Percentiles rank a stretch among this genome's conserved stretches.
Conservation (phyloP, 139 green algal genomes). For the Parachlorella kessleri region DNA sequence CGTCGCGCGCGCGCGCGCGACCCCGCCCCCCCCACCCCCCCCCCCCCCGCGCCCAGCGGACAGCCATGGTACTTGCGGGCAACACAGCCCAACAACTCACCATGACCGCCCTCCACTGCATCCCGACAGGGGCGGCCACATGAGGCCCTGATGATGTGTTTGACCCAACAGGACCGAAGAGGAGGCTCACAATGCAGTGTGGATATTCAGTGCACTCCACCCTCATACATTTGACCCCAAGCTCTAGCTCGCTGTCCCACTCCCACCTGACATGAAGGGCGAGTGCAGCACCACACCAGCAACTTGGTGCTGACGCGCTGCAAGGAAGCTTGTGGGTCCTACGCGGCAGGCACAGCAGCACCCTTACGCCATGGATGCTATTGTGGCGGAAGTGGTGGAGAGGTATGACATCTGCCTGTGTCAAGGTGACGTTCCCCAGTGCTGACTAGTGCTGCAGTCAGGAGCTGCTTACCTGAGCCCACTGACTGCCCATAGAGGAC, state of each 20-base stretch:
- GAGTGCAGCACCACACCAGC: conserved; percentile 88
- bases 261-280: conserved; percentile 74
- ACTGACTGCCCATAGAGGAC: conserved; percentile 93
- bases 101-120: no score
- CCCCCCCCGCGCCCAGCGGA: no score
- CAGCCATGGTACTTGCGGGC: no score
- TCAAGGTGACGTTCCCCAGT: neutral
- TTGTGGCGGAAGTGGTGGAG: neutral
- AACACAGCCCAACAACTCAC: no score
- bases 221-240: neutral
- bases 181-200: neutral
- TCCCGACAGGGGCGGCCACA: neutral
- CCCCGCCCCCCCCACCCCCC: no score
- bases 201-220: neutral
- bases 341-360: neutral
- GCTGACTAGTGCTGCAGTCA: neutral
- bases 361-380: neutral
- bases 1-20: no score
- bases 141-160: neutral
- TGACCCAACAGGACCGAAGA: neutral
- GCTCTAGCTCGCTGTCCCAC: neutral
- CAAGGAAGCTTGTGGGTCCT: conserved; percentile 50
- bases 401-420: neutral
- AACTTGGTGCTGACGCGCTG: conserved; percentile 49
- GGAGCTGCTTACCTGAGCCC: conserved; percentile 40